Evolutionary conservation across 305 asterid genomes (phyloP).

Genomic region (Solanum aculeatissimum): DNA sequence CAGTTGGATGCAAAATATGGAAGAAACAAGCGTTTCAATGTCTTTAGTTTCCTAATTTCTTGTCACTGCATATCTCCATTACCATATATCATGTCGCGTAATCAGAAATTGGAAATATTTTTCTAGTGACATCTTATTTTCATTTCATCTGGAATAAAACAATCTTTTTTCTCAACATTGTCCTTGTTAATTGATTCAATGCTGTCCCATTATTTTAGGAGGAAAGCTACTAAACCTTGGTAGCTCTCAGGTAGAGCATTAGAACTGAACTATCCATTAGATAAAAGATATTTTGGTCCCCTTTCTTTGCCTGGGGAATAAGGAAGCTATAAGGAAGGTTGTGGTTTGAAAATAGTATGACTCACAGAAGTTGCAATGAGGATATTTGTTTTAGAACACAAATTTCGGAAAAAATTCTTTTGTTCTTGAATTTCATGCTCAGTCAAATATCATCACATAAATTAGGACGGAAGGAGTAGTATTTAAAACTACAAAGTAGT

Average conservation of each 20-base stretch:
- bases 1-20: not conserved
- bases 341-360: not conserved
- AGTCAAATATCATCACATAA: not conserved
- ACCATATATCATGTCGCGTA: not conserved
- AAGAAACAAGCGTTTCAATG: not conserved
- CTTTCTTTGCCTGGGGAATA: not conserved
- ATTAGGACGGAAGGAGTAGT: not conserved
- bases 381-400: not conserved
- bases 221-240: not conserved
- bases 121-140: not conserved
- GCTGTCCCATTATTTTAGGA: not conserved
- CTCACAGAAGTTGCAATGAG: not conserved
- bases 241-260: not conserved
- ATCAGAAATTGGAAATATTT: not conserved
- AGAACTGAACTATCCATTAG: not conserved
- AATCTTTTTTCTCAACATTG: not conserved
- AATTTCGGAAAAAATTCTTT: not conserved
- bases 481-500: not conserved
- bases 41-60: not conserved
- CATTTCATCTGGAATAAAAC: not conserved
- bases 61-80: not conserved
- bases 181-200: not conserved
- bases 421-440: not conserved
- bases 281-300: not conserved
- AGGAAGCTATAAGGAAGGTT: not conserved